Evolutionary conservation across 805 yeast genomes (phyloP).

Genomic region (Kluyveromyces aestuarii): DNA sequence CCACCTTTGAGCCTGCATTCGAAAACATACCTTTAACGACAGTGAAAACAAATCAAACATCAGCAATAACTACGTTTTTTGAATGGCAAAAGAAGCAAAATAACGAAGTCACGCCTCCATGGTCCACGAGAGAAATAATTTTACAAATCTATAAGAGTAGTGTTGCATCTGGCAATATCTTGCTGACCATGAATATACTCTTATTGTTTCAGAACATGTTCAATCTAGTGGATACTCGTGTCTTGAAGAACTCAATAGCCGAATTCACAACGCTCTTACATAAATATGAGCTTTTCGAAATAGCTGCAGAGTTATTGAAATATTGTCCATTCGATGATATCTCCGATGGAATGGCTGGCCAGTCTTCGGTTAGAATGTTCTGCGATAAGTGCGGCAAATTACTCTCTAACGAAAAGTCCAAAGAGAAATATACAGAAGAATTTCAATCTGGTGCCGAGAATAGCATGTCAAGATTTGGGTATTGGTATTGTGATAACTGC

Average conservation of each 20-base stretch:
- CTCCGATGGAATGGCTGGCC: conserved; percentile 18
- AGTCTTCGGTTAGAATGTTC: conserved; percentile 41
- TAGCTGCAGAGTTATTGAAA: conserved; percentile 26
- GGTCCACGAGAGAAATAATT: conserved; percentile 23
- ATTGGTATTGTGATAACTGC: conserved; percentile 82
- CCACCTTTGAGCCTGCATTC: neutral
- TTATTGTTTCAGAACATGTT: conserved; percentile 25
- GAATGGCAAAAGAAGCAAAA: neutral
- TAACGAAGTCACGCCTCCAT: conserved; percentile 16
- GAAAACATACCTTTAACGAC: neutral
- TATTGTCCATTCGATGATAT: conserved; percentile 28
- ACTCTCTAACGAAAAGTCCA: conserved; percentile 50
- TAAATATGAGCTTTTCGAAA: conserved; percentile 27
- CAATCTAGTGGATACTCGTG: conserved; percentile 15
- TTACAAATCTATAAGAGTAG: conserved; percentile 24
- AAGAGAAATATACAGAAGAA: conserved; percentile 27
- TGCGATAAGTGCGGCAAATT: conserved; percentile 54
- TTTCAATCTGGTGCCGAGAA: conserved; percentile 21
- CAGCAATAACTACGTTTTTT: conserved; percentile 1
- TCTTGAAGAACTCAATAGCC: conserved; percentile 23
- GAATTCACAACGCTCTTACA: conserved; percentile 25
- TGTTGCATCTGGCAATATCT: conserved; percentile 23
- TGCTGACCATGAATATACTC: conserved; percentile 21
- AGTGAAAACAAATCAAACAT: neutral
- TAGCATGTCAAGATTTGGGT: conserved; percentile 43